Percentiles rank a stretch among this genome's conserved stretches.
These are phyloP conservation scores for Alternaria sp. DNA, from an alignment of 2,329 filamentous ascomycete species.

Conservation along the genomic window DNA sequence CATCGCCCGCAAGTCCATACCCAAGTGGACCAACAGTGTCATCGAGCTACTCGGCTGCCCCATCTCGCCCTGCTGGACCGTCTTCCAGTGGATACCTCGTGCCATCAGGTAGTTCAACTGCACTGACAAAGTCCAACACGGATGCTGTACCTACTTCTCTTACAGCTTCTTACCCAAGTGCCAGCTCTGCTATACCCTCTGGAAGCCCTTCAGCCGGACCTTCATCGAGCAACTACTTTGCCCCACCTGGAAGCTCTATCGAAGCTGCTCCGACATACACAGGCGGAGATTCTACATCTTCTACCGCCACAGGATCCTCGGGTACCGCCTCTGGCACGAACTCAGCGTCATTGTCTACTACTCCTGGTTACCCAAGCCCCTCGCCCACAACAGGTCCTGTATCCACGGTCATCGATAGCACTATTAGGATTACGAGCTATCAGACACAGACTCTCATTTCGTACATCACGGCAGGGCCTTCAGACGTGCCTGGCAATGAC, in stretches of 20 bases:
- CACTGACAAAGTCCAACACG: neutral
- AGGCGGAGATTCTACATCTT: neutral
- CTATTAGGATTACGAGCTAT: conserved; percentile 35
- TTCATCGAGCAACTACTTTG: neutral
- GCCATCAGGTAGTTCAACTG: neutral
- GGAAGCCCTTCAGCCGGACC: neutral
- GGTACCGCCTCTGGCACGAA: conserved; percentile 12
- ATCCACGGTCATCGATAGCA: conserved; percentile 22
- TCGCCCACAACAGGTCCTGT: conserved; percentile 6
- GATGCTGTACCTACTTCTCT: neutral
- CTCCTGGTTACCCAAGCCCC: conserved; percentile 16
- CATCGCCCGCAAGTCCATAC: neutral
- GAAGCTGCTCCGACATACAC: neutral
- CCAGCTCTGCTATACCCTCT: neutral
- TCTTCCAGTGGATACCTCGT: conserved; percentile 1
- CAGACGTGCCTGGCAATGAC: conserved; percentile 9
- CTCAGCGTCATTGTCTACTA: conserved; percentile 14
- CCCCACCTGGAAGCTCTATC: neutral
- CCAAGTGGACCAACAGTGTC: neutral
- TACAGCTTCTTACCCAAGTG: neutral
- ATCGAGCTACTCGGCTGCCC: neutral
- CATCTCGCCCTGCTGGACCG: neutral
- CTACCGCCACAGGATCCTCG: neutral
- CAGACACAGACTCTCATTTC: conserved; percentile 31
- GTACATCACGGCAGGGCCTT: conserved; percentile 20